Evolutionary conservation across 2,329 filamentous ascomycete genomes (phyloP), one percentile per base, ranked within the genome.

Genomic region (Penicillium sp.): DNA sequence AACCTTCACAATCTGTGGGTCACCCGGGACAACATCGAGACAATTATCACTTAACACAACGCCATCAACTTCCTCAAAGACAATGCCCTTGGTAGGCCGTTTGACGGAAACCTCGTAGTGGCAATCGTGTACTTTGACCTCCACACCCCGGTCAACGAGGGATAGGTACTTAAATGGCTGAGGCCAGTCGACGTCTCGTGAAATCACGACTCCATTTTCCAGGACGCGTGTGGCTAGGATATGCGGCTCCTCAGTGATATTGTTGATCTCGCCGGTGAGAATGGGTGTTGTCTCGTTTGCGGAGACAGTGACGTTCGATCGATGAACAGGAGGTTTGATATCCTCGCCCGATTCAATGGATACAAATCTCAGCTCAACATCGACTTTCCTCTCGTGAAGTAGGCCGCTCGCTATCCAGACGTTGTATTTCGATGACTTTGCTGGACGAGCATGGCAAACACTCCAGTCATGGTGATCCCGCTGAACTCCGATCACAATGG

Each of bases 131-230:
- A 5, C 11, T 15, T 41, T 13, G 35, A 85, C 78, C 57, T 82
- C 71, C 1, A 86, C 76, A 19, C 81, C 82, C 41, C 84, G 79
- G 41, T 83, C 76, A 3, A 79, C 77, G 63, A 86, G 81, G 59
- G 83, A 79, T 13, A 87, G 80, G 68, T 87, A 86, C 74, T 86
- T 86, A 66, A 87, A 80, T 50, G 85, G 85, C 70, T 87, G 85
- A 5, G 85, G 85, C 85, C 85, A 87, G 72, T 87, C 85, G 6
- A 84, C 79, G 65, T 87, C 84, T 53, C 85, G 78, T 9, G 83
- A 82, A 1, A 85, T 78, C 17, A 86, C 66, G 58, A 80, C 70
- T 19, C 78, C 80, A 54, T 82, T 74, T 46, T 86, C 75, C 82
- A 81, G 86, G 61, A 86, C 77, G 44, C 83, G 77, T 41, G 81